Evolutionary conservation across 192 early-diverging fungal species (phyloP).

Genomic region (Dissophora globulifera): DNA sequence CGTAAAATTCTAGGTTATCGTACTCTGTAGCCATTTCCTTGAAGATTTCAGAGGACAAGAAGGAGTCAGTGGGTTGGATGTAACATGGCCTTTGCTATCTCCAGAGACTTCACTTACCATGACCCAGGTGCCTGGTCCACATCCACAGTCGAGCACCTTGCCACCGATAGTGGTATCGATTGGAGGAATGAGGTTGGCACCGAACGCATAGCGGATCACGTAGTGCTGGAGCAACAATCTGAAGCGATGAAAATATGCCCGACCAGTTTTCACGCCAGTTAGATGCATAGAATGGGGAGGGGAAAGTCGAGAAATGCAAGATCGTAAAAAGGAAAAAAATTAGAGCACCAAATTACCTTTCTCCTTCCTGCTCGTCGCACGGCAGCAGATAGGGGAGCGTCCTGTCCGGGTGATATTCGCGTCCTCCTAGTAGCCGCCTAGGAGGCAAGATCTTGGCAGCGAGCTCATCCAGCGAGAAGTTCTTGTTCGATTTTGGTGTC

Average conservation of each 20-base stretch:
- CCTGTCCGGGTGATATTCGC: constrained; percentile 48
- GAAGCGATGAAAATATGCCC: too few relatives aligned
- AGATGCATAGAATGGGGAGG: constrained; percentile 39
- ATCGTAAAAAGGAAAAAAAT: neutral
- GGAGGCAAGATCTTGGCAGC: constrained; percentile 42
- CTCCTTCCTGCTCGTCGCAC: constrained; percentile 48
- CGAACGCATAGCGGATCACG: constrained; percentile 46
- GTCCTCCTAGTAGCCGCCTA: constrained; percentile 32
- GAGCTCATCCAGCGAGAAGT: constrained; percentile 20
- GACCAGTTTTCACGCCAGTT: constrained; percentile 1
- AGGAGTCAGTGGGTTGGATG: too few relatives aligned
- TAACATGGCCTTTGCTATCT: too few relatives aligned
- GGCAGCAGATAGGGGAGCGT: constrained; percentile 49
- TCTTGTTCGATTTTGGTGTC: neutral
- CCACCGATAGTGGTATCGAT: constrained; percentile 29
- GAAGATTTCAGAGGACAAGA: neutral
- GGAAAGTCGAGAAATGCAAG: neutral
- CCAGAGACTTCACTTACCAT: too few relatives aligned
- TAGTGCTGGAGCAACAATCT: constrained; percentile 46
- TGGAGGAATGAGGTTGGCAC: constrained; percentile 37
- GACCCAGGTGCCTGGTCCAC: constrained; percentile 55
- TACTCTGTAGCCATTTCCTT: constrained; percentile 56
- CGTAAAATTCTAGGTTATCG: constrained; percentile 41
- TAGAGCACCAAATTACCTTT: constrained; percentile 18
- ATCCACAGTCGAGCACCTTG: constrained; percentile 44